Conservation (phyloP, 495 filamentous ascomycete species). For the Hypoxylon rickii region DNA sequence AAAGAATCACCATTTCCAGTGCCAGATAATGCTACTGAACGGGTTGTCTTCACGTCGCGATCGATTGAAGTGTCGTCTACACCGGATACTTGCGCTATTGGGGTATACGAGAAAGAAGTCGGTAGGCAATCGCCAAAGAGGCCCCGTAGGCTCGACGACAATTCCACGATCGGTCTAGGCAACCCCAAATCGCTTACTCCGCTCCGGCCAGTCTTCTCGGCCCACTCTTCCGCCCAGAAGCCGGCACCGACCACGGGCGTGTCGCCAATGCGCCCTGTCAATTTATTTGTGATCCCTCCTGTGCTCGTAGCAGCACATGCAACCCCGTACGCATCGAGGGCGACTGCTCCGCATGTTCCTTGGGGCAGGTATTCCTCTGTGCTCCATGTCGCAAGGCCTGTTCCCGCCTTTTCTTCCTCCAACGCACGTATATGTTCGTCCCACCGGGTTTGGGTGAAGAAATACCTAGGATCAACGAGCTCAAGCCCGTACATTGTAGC, state of each 20-base stretch:
- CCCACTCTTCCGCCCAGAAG: conserved; percentile 89
- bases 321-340: conserved; percentile 71
- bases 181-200: conserved; percentile 9
- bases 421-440: conserved; percentile 77
- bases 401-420: conserved; percentile 50
- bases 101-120: conserved; percentile 44
- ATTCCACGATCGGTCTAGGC: conserved; percentile 43
- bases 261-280: conserved; percentile 83
- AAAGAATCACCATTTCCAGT: conserved; percentile 94
- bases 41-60: conserved; percentile 39
- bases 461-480: conserved; percentile 70
- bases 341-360: conserved; percentile 84
- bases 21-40: conserved; percentile 75
- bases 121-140: conserved; percentile 60
- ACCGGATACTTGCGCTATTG: conserved; percentile 9
- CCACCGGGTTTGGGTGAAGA: conserved; percentile 80
- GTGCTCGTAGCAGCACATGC: conserved; percentile 83
- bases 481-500: conserved; percentile 70
- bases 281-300: conserved; percentile 87
- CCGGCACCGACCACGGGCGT: conserved; percentile 86
- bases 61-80: background rate
- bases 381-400: conserved; percentile 45
- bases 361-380: conserved; percentile 71
- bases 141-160: conserved; percentile 45
- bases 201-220: conserved; percentile 41